phyloP scores from a whole-genome alignment of 495 filamentous ascomycete genomes.

The Lophium mytilinum region DNA sequence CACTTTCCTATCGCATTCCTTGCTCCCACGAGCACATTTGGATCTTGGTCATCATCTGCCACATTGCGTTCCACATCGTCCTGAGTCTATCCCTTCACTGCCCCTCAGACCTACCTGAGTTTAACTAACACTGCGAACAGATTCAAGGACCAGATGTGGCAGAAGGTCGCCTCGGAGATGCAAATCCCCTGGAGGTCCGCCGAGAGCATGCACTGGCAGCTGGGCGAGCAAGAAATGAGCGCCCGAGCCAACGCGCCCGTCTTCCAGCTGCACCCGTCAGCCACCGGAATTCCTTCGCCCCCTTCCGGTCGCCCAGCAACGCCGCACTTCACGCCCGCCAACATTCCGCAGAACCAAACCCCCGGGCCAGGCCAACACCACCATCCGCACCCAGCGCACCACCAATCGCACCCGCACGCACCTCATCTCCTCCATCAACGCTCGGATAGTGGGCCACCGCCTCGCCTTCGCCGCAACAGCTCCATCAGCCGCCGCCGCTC shows the following conservation, averaged over 20 bases:
- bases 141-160: slow-evolving; percentile 97
- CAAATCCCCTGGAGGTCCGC: slow-evolving; percentile 92
- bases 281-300: slow-evolving; percentile 1
- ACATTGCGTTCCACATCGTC: neutral
- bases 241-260: slow-evolving; percentile 35
- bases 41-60: neutral
- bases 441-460: slow-evolving; percentile 12
- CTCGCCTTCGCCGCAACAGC: slow-evolving; percentile 16
- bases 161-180: slow-evolving; percentile 87
- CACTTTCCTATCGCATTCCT: neutral
- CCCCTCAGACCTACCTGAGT: neutral
- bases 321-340: neutral
- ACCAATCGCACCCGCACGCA: slow-evolving; percentile 1
- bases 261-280: slow-evolving; percentile 31
- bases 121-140: slow-evolving; percentile 39
- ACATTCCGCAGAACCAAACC: neutral
- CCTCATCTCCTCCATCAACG: slow-evolving; percentile 21
- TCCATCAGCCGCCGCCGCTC: slow-evolving; percentile 17
- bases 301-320: neutral
- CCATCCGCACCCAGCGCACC: slow-evolving; percentile 1
- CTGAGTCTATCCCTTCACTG: neutral
- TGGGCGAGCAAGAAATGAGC: slow-evolving; percentile 90
- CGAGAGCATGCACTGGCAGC: slow-evolving; percentile 96
- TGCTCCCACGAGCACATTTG: neutral
- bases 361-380: neutral